phyloP scores from a whole-genome alignment of 2,329 filamentous ascomycete genomes.

The Penicillium concentricum region DNA sequence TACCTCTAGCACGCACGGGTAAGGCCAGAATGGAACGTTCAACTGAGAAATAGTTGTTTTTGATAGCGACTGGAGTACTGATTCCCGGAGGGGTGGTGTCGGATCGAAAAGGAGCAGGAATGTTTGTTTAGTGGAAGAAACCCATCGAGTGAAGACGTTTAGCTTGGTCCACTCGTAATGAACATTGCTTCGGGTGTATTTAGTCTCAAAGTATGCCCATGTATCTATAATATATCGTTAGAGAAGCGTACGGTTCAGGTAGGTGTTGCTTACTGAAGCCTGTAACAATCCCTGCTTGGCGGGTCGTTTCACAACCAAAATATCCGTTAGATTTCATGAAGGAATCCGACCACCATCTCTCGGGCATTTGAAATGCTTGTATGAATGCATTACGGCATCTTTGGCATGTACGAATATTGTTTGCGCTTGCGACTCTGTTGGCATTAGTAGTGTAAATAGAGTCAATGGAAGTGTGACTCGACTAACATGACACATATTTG shows the following conservation, averaged over 20 bases:
- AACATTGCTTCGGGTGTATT: background rate
- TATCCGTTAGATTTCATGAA: background rate
- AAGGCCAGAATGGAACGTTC: background rate
- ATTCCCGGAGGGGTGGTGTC: background rate
- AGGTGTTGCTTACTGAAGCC: background rate
- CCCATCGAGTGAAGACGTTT: conserved; percentile 12
- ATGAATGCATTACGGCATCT: background rate
- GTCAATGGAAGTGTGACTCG: too few relatives aligned
- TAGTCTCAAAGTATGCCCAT: conserved; percentile 19
- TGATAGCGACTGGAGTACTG: background rate
- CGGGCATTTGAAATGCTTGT: background rate
- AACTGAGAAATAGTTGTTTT: background rate
- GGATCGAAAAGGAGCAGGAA: background rate
- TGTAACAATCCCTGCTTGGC: background rate
- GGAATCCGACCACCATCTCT: background rate
- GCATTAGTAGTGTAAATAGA: background rate
- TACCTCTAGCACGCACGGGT: background rate
- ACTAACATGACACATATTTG: background rate
- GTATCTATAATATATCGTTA: conserved; percentile 6
- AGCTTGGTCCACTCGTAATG: conserved; percentile 15
- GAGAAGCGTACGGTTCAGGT: too few relatives aligned
- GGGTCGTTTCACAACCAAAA: background rate
- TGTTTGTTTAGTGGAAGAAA: background rate
- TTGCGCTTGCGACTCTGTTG: background rate
- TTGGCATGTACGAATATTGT: background rate